phyloP scores from a whole-genome alignment of 345 rosid genomes.

The Salix exigua region DNA sequence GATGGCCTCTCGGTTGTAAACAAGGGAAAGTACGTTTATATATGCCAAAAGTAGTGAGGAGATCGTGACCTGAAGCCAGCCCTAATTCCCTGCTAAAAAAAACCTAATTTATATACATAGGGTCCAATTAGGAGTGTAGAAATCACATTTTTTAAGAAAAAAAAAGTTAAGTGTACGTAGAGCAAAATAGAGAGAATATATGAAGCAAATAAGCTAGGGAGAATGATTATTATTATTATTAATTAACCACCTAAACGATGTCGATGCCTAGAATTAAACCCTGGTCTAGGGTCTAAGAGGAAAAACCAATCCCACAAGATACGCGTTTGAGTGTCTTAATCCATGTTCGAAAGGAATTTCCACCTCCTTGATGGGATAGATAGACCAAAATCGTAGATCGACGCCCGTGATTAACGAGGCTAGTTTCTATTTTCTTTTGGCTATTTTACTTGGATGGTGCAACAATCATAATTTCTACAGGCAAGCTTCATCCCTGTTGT shows the following conservation, averaged over 20 bases:
- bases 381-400: not conserved
- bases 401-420: not conserved
- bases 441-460: not conserved
- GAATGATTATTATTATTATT: not conserved
- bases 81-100: not conserved
- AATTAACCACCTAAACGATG: not conserved
- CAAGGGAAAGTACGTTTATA: no score
- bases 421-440: not conserved
- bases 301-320: not conserved
- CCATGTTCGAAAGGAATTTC: not conserved
- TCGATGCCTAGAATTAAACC: not conserved
- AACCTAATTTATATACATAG: not conserved
- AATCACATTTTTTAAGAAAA: not conserved
- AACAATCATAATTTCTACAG: no score
- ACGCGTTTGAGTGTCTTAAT: no score
- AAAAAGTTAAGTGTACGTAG: not conserved
- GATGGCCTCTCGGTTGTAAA: not conserved
- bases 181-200: not conserved
- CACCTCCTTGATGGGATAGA: not conserved
- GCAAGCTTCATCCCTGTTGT: not conserved
- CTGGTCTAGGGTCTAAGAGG: slow-evolving; percentile 10
- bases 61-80: not conserved
- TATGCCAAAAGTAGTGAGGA: no score
- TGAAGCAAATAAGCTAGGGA: not conserved
- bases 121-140: not conserved